phyloP scores from a whole-genome alignment of 139 green algal species.

The Chlamydomonas sp. region DNA sequence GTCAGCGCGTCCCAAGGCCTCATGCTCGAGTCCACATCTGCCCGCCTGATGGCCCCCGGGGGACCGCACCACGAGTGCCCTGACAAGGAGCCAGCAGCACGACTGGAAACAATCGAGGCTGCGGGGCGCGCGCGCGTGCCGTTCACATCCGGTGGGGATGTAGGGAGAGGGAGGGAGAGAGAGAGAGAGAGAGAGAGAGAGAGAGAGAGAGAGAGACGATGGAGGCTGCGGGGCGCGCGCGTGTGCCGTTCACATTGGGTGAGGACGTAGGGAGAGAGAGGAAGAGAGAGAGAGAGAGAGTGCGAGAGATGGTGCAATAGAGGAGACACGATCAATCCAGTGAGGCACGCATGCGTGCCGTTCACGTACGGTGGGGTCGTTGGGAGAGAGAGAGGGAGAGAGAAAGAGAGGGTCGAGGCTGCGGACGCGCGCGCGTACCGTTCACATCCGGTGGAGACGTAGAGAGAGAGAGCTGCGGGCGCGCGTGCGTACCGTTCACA shows the following conservation, averaged over 20 bases:
- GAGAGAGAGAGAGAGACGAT: no score
- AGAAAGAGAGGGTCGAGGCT: no score
- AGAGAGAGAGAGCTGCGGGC: no score
- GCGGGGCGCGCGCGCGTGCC: conserved; percentile 60
- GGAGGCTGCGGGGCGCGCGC: conserved; percentile 50
- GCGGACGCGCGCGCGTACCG: no score
- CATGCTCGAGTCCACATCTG: conserved; percentile 72
- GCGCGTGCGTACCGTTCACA: conserved; percentile 67
- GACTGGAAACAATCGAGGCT: conserved; percentile 55
- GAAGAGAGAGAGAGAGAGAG: no score
- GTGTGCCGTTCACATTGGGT: conserved; percentile 66
- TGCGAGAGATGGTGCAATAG: no score
- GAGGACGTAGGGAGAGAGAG: no score
- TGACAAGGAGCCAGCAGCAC: conserved; percentile 60
- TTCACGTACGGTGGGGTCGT: conserved; percentile 57
- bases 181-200: no score
- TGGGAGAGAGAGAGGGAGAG: no score
- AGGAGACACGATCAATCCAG: conserved; percentile 52
- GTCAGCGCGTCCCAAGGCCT: conserved; percentile 72
- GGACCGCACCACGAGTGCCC: conserved; percentile 67
- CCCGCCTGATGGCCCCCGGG: conserved; percentile 21
- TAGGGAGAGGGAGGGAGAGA: no score
- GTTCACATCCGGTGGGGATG: conserved; percentile 55
- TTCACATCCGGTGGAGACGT: conserved; percentile 57
- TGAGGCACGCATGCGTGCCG: conserved; percentile 55